Conservation (phyloP, 441 rosid species). For the Melastoma candidum region DNA sequence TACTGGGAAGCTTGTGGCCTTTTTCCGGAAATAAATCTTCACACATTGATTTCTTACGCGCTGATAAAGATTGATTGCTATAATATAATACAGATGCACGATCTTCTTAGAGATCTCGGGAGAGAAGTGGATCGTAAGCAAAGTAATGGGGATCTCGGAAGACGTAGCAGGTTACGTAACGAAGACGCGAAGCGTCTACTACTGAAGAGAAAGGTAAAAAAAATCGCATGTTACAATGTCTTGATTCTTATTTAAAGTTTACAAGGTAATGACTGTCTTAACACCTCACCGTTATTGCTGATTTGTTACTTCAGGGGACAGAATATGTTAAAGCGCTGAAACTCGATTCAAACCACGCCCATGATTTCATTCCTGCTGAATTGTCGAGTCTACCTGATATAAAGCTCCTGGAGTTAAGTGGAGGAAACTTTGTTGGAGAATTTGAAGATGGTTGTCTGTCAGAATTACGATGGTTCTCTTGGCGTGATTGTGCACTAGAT, state of each 20-base stretch:
- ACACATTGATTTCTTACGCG: not conserved
- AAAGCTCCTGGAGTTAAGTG: not conserved
- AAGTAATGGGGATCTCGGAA: not conserved
- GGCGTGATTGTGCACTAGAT: not conserved
- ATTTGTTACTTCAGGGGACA: not conserved
- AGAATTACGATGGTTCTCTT: not conserved
- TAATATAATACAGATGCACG: not conserved
- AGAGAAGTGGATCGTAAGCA: not conserved
- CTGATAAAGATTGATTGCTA: not conserved
- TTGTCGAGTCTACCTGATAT: not conserved
- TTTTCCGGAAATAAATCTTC: not conserved
- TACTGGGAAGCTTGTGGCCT: conserved; percentile 2
- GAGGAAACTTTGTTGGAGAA: not conserved
- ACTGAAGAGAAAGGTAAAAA: not conserved
- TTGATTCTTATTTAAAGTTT: not conserved
- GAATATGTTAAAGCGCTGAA: not conserved
- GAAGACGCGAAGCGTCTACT: not conserved
- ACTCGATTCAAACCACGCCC: not conserved
- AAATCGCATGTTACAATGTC: not conserved
- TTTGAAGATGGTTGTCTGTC: not conserved
- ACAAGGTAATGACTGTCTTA: too few species aligned
- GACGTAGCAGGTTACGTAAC: not conserved
- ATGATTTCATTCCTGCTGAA: not conserved
- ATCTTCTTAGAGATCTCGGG: conserved; percentile 4
- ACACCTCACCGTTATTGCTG: too few species aligned